Evolutionary conservation across 176 grass and related monocot species (phyloP), one percentile per base, ranked within the genome.

Genomic region (Coix lacrymajobi): DNA sequence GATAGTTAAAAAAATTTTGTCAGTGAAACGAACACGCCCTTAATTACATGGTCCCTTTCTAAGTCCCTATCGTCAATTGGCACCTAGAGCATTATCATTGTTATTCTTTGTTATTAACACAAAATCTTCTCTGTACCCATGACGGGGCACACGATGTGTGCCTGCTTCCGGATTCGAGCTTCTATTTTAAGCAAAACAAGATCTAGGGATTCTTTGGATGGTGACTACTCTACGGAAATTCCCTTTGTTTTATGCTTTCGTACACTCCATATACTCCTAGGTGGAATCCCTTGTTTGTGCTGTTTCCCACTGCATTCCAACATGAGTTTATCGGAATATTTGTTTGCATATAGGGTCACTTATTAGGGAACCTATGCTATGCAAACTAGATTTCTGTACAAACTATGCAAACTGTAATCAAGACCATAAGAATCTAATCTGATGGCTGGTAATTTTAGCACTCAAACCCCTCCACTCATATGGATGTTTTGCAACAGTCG

Each of bases 251-350:
- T 74, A 11, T 5, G 9, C 22, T 8, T 26, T 44, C 19, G 5
- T 54, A 54, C 49, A 33, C 7, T 65, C 68, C n/a, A n/a, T 71
- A 43, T 52, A 37, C 40, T 65, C 68, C 10, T 74, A 75, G 85
- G 34, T 45, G 77, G 70, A 87, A 81, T 44, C 85, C 8, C 57
- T 34, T 65, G 26, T 73, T 43, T 54, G 44, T 80, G 43, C 58
- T 80, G 68, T 56, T 86, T 79, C 39, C 77, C 77, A 80, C 68
- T 43, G 57, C 68, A 30, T 43, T 54, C 41, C 40, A 62, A 46
- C 54, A 11, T 40, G 14, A 31, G 31, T 72, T 39, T 45, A 71
- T 71, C n/a, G 20, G 76, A 86, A 52, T 52, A 62, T 66, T 28
- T 48, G 65, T 46, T 31, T 15, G 29, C 36, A 3, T 22, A n/a